A percentile compares a stretch with the other conserved stretches of the same genome.
Conservation (phyloP, 768 basidiomycete species). For the Harrya chromipes region DNA sequence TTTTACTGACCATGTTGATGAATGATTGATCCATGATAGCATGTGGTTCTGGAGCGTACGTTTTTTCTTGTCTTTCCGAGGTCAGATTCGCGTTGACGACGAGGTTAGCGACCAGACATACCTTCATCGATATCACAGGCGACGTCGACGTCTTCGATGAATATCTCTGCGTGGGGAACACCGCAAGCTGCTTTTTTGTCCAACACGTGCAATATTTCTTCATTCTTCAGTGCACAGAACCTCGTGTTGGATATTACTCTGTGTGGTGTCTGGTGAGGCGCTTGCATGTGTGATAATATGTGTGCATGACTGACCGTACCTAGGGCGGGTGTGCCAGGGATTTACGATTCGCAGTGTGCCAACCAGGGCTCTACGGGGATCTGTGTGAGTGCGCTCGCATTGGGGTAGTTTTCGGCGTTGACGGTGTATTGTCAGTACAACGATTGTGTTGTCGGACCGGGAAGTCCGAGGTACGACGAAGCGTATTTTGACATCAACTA, state of each 20-base stretch:
- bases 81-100: constrained; percentile 12
- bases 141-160: constrained; percentile 32
- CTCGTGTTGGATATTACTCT: constrained; percentile 54
- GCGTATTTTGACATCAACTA: constrained; percentile 70
- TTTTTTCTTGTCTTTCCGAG: constrained; percentile 3
- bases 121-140: constrained; percentile 35
- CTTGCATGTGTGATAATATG: background rate
- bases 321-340: constrained; percentile 49
- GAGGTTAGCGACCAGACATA: constrained; percentile 34
- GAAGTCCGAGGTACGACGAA: constrained; percentile 51
- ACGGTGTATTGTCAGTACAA: constrained; percentile 37
- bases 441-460: constrained; percentile 53
- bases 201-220: constrained; percentile 40
- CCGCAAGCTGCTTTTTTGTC: constrained; percentile 45
- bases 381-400: constrained; percentile 35
- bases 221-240: constrained; percentile 47
- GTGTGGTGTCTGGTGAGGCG: constrained; percentile 46
- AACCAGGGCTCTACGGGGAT: constrained; percentile 36
- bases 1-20: background rate
- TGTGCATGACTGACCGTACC: background rate
- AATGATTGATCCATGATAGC: constrained; percentile 17
- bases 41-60: constrained; percentile 52
- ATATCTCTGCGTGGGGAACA: constrained; percentile 42
- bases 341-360: constrained; percentile 43
- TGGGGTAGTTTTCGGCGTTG: background rate